Evolutionary conservation across 1,284 basidiomycete genomes (phyloP), one percentile per base, ranked within the genome.

Genomic region (Cryptococcus amylolentus): DNA sequence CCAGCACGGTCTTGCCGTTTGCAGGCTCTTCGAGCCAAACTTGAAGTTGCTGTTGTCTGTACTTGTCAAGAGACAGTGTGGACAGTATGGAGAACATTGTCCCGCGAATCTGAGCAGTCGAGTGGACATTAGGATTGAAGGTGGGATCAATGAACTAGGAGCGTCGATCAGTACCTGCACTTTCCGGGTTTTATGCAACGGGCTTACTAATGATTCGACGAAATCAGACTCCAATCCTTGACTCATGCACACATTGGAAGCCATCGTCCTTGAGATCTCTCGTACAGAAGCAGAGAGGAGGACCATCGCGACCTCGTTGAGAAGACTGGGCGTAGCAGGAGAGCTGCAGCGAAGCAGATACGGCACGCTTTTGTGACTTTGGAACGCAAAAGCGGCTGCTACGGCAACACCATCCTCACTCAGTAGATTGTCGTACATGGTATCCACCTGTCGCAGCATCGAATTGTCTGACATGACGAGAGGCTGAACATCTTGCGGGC

Each of bases 1-100:
- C 59, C 9, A 75, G 63, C 9, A 75, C 52, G 4, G 60, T 63
- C 54, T 71, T 72, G 44, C 39, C 58, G 52, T 69, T 67, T 8
- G 31, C 41, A 0, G 63, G 31, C 13, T 63, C 61, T 4, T 49
- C 31, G 8, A 75, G 40, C 67, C 68, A 75, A 16, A 48, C 44
- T 35, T 67, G 57, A 1, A 67, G 45, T 8, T 57, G 48, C 0
- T 55, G 39, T 14, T 52, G 64, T 42, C 50, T 56, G 3, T n/a
- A 49, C 8, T 53, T 56, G 64, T 62, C 71, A 20, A 69, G 70
- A 8, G 72, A 58, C 5, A 65, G 58, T 23, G 67, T 42, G 51
- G 69, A 67, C 0, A 72, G 44, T 0, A 58, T 41, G 2, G 60
- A 60, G 53, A 70, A 66, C 1, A 73, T 27, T 8, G 23, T 45